Evolutionary conservation across 169 alveolate species (phyloP), one percentile per base, ranked within the genome.

Genomic region (Pseudocohnilembus persalinus): DNA sequence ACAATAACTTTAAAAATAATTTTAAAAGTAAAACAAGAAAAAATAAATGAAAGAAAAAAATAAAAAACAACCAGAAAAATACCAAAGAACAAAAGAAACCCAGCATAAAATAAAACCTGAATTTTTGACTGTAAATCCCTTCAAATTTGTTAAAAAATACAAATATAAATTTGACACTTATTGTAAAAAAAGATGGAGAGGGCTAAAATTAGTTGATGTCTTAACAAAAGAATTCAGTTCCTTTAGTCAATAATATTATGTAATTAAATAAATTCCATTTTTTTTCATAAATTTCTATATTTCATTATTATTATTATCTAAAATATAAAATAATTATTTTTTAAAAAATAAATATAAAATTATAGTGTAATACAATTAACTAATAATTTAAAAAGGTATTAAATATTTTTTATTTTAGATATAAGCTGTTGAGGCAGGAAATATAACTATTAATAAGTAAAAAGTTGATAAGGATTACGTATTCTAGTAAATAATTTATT

Each of bases 351-450:
- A n/a, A n/a, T n/a, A n/a, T n/a, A n/a, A n/a, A n/a, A n/a, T n/a
- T n/a, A n/a, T n/a, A n/a, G n/a, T n/a, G n/a, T 49, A 49, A 49
- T 49, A 49, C 4, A 49, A 49, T 49, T 20, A 20, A 11, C 20
- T 11, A 49, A 49, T 11, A 49, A 11, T 11, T 49, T 49, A 49
- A 49, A 49, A 49, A 49, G 4, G 20, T 4, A 11, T 11, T 49
- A 49, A 49, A 49, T 49, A 11, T 20, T 49, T 20, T 49, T 11
- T 49, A 64, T 29, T 25, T 1, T 29, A 63, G 84, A n/a, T 80
- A 83, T 73, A 89, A 26, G 96, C 97, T 1, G 94, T 97, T 26
- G 84, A 87, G 31, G 85, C 88, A 25, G 97, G 97, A 33, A 93
- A 85, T 76, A 90, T 97, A 1, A 86, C 90, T 68, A 94, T 97